Percentiles rank a stretch among this genome's conserved stretches.
These are phyloP conservation scores for Trichoderma citrinoviride DNA, from an alignment of 2,329 filamentous ascomycete species.

Conservation along the genomic window DNA sequence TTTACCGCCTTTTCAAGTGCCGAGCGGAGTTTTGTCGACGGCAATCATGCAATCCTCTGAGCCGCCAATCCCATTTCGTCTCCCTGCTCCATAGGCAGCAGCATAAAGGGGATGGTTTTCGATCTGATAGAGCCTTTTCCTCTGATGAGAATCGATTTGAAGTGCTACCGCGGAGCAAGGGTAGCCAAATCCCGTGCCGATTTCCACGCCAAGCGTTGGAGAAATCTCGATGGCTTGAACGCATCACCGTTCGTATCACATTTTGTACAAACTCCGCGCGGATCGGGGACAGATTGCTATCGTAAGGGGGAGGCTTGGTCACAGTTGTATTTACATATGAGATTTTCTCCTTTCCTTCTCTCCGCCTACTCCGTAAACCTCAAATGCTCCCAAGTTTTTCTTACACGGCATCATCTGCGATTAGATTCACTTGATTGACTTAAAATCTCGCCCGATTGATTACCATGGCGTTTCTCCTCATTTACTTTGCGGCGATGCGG, in stretches of 20 bases:
- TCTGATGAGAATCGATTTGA: not conserved
- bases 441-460: not conserved
- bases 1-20: not conserved
- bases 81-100: not conserved
- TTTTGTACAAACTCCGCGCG: too few relatives aligned
- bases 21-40: not conserved
- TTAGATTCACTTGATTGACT: not conserved
- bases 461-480: not conserved
- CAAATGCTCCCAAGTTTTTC: too few relatives aligned
- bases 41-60: not conserved
- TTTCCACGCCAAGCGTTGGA: too few relatives aligned
- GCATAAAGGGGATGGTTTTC: not conserved
- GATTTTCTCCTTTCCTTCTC: too few relatives aligned
- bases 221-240: too few relatives aligned
- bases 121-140: not conserved
- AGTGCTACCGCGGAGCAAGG: not conserved
- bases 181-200: not conserved
- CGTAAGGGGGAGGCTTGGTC: too few relatives aligned
- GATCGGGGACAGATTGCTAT: too few relatives aligned
- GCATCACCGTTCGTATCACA: too few relatives aligned
- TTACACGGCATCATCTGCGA: too few relatives aligned
- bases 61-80: not conserved
- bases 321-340: too few relatives aligned
- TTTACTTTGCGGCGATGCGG: not conserved
- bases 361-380: too few relatives aligned